Base-by-base conservation (phyloP, 106 monocot genomes). In the Posidonia australis region DNA sequence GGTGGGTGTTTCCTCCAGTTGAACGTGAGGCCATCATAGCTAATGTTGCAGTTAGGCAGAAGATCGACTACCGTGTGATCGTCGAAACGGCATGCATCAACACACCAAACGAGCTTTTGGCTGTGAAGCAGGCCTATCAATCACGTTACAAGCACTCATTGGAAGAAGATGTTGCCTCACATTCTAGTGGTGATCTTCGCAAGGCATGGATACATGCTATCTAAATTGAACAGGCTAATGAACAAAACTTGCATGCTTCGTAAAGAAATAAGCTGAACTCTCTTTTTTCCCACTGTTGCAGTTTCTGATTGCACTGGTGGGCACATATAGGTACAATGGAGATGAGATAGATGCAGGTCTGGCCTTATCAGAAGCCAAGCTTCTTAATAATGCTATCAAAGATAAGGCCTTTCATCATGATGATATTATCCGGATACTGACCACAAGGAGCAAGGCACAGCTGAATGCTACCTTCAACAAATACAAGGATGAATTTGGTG, bases 381-480 rank as follows among this genome's bases (percentile, higher is more conserved):
- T 76, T 45, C 74, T 98, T 65, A 76, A 79, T 46, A 78, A 83
- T 11, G 72, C 79, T 16, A 76, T 90, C 24, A 66, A 56, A n/a
- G 59, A 82, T 22, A 85, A 82, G 56, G 54, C 13, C 9, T 79
- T 75, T 41, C 65, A 77, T 25, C 70, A 81, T 63, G 82, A 84
- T 3, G 90, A 98, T 69, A 57, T 85, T 16, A 77, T 85, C 21
- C 64, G 96, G 54, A 85, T 98, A 46, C 23, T 98, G 60, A 72
- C 77, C n/a, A 98, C 96, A 13, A 84, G 96, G 65, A 98, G 96
- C 84, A 90, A 77, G 69, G 69, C 87, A 3, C 96, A 98, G 64
- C 90, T 90, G 49, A 72, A 73, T 54, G 90, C 96, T 1, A 91
- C 87, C 28, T 98, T 98, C 58, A 87, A 85, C 58, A 64, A 62